phyloP scores from a whole-genome alignment of 257 asterid genomes.

The Solanum chaucha region DNA sequence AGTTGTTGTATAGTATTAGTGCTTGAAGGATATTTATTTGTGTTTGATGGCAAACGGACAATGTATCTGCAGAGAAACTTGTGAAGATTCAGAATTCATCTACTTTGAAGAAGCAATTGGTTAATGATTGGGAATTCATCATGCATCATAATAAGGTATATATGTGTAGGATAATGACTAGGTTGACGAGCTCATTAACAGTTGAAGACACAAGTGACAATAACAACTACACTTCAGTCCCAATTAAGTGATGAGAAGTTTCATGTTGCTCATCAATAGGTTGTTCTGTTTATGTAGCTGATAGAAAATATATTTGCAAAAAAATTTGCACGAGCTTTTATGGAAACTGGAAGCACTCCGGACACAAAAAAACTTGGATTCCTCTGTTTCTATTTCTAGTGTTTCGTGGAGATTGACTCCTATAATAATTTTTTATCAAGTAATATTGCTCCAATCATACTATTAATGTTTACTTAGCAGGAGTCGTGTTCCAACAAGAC shows the following conservation, averaged over 20 bases:
- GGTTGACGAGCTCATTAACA: neutral
- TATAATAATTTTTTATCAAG: neutral
- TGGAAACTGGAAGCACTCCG: neutral
- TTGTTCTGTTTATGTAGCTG: neutral
- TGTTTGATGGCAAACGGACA: constrained; percentile 30
- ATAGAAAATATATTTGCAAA: neutral
- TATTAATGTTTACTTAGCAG: neutral
- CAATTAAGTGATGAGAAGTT: neutral
- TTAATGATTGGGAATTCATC: constrained; percentile 75
- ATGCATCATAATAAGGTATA: constrained; percentile 83
- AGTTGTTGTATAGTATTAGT: neutral
- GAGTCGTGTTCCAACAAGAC: neutral
- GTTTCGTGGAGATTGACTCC: neutral
- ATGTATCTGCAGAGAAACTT: constrained; percentile 43
- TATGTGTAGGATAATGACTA: neutral
- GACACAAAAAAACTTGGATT: neutral
- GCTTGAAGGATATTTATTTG: neutral
- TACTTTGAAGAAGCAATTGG: constrained; percentile 64
- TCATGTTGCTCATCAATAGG: neutral
- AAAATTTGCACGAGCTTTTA: neutral
- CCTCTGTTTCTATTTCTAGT: neutral
- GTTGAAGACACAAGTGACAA: neutral
- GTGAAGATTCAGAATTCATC: constrained; percentile 65
- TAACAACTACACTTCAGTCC: neutral
- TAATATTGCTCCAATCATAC: neutral